phyloP scores from a whole-genome alignment of 768 basidiomycete genomes.

The Crassisporium funariophilum region DNA sequence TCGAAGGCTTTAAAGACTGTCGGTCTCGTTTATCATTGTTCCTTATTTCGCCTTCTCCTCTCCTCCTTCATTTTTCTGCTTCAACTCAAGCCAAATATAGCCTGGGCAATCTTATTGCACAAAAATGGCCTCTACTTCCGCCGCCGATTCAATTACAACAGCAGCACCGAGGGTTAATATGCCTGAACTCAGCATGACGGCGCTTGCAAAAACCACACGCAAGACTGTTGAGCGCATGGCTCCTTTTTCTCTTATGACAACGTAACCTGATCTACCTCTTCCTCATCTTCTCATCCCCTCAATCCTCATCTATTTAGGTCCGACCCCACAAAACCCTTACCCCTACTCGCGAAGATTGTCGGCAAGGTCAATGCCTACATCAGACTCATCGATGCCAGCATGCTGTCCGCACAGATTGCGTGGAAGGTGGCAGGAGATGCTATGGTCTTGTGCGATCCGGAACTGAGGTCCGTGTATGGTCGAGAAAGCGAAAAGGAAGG shows the following conservation, averaged over 20 bases:
- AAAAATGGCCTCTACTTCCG: background rate
- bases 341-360: constrained; percentile 29
- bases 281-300: background rate
- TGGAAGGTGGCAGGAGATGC: constrained; percentile 30
- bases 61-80: too few relatives aligned
- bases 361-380: constrained; percentile 28
- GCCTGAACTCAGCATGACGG: constrained; percentile 26
- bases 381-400: constrained; percentile 30
- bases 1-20: too few relatives aligned
- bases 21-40: too few relatives aligned
- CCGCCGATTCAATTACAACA: background rate
- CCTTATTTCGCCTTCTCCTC: too few relatives aligned
- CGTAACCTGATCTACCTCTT: constrained; percentile 18
- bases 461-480: constrained; percentile 2
- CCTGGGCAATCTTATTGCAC: background rate
- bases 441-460: constrained; percentile 24
- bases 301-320: constrained; percentile 2
- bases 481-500: background rate
- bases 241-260: constrained; percentile 34
- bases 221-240: constrained; percentile 42
- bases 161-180: constrained; percentile 20
- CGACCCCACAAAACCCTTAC: constrained; percentile 22
- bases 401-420: constrained; percentile 29
- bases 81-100: too few relatives aligned
- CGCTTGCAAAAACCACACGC: constrained; percentile 32